Conservation (phyloP, 805 yeast genomes). For the Kodamaea nitidulidarum region DNA sequence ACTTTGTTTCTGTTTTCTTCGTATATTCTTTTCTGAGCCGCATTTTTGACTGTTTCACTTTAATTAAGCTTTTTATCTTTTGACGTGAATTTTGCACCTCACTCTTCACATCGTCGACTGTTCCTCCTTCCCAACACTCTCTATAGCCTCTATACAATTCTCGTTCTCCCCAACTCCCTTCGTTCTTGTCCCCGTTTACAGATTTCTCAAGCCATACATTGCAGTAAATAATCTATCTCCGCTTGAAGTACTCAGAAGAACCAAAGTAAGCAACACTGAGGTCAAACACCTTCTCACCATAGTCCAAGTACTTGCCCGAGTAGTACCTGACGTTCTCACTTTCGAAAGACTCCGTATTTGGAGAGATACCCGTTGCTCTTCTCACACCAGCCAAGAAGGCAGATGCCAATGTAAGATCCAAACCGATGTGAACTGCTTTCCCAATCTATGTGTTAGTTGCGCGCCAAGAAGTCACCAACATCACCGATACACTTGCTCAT, state of each 20-base stretch:
- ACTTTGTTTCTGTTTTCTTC: no score
- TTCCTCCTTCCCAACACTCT: no score
- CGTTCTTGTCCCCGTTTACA: no score
- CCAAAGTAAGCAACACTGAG: slow-evolving; percentile 65
- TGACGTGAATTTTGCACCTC: no score
- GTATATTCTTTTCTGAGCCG: no score
- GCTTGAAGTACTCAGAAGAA: slow-evolving; percentile 66
- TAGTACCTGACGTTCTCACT: slow-evolving; percentile 46
- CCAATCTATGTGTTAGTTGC: slow-evolving; percentile 36
- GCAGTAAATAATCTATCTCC: slow-evolving; percentile 1
- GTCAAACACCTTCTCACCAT: slow-evolving; percentile 85
- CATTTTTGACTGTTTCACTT: no score
- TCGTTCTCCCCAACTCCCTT: no score
- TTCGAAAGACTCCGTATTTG: slow-evolving; percentile 46
- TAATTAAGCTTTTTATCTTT: no score
- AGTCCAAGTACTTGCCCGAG: slow-evolving; percentile 62
- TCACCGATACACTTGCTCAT: no score
- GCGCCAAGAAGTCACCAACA: no score
- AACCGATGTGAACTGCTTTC: slow-evolving; percentile 52
- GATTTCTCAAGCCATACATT: not conserved
- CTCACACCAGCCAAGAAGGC: slow-evolving; percentile 70
- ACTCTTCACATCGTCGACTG: no score
- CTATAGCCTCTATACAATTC: no score
- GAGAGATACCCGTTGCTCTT: slow-evolving; percentile 64
- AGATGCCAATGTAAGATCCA: slow-evolving; percentile 60